phyloP scores from a whole-genome alignment of 2,329 filamentous ascomycete species.

The Neofusicoccum parvum region DNA sequence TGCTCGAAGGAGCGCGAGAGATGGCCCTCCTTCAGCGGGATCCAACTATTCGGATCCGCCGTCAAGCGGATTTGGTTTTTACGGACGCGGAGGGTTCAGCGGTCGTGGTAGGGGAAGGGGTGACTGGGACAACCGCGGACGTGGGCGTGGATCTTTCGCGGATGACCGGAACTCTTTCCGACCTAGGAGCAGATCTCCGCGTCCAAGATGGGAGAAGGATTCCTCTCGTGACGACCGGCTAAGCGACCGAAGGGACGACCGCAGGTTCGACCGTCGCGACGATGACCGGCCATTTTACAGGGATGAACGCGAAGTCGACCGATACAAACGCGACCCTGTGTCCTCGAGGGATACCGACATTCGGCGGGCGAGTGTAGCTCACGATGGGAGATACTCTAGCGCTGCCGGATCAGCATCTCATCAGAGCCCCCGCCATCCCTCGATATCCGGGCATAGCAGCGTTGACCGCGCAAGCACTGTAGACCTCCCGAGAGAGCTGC shows the following conservation, averaged over 20 bases:
- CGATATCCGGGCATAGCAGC: constrained; percentile 17
- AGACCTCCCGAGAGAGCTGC: constrained; percentile 11
- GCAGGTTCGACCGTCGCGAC: constrained; percentile 48
- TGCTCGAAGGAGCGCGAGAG: constrained; percentile 68
- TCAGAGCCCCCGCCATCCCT: constrained; percentile 13
- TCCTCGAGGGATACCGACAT: constrained; percentile 22
- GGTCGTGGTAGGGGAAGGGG: constrained; percentile 46
- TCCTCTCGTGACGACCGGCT: constrained; percentile 39
- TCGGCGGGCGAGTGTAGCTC: constrained; percentile 22
- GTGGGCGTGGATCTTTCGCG: constrained; percentile 49
- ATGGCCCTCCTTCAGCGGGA: constrained; percentile 71
- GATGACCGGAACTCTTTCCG: constrained; percentile 60
- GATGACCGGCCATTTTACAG: constrained; percentile 42
- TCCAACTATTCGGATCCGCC: constrained; percentile 70
- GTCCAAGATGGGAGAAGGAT: constrained; percentile 59
- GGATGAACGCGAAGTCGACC: constrained; percentile 42
- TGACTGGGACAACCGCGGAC: constrained; percentile 56
- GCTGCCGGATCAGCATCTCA: constrained; percentile 6
- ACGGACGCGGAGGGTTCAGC: constrained; percentile 55
- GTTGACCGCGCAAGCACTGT: constrained; percentile 4
- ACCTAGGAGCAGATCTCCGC: constrained; percentile 66
- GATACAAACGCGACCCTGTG: constrained; percentile 38
- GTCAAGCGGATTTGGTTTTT: constrained; percentile 47
- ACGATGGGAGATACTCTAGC: constrained; percentile 9
- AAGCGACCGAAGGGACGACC: constrained; percentile 43